Evolutionary conservation across 495 filamentous ascomycete species (phyloP).

Genomic region (Penicillium odoratum): DNA sequence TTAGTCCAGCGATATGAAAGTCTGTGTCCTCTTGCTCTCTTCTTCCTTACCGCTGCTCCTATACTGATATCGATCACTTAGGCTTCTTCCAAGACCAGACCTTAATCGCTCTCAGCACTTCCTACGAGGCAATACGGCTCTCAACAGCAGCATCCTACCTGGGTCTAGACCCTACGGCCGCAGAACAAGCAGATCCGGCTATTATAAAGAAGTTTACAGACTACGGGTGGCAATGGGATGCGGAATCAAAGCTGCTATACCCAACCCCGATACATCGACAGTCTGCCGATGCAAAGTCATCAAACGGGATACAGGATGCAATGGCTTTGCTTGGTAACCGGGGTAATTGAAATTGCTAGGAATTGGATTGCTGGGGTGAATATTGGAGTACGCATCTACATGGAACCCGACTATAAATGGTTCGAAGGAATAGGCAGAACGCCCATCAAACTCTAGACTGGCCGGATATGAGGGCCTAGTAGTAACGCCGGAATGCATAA

Average conservation of each 20-base stretch:
- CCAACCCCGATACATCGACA: conserved; percentile 36
- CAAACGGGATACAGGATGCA: conserved; percentile 32
- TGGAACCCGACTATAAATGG: background rate
- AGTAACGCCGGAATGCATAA: conserved; percentile 38
- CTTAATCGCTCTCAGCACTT: conserved; percentile 46
- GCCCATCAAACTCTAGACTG: conserved; percentile 8
- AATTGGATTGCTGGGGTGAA: background rate
- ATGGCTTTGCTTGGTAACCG: conserved; percentile 38
- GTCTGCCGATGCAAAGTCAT: conserved; percentile 22
- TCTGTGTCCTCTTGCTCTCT: conserved; percentile 19
- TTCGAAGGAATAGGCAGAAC: background rate
- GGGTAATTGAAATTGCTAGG: conserved; percentile 18
- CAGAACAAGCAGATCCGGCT: conserved; percentile 30
- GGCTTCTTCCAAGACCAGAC: conserved; percentile 50
- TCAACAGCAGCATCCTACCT: conserved; percentile 46
- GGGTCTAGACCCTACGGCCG: conserved; percentile 39
- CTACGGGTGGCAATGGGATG: conserved; percentile 50
- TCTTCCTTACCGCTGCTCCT: background rate
- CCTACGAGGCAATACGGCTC: conserved; percentile 51
- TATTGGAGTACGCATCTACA: conserved; percentile 11
- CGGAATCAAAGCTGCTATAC: conserved; percentile 37
- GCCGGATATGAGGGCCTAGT: conserved; percentile 1
- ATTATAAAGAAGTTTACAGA: conserved; percentile 41
- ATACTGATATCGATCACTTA: conserved; percentile 12
- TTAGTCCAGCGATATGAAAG: conserved; percentile 46